phyloP scores from a whole-genome alignment of 306 rosid species.

The Astragalus membranaceus region DNA sequence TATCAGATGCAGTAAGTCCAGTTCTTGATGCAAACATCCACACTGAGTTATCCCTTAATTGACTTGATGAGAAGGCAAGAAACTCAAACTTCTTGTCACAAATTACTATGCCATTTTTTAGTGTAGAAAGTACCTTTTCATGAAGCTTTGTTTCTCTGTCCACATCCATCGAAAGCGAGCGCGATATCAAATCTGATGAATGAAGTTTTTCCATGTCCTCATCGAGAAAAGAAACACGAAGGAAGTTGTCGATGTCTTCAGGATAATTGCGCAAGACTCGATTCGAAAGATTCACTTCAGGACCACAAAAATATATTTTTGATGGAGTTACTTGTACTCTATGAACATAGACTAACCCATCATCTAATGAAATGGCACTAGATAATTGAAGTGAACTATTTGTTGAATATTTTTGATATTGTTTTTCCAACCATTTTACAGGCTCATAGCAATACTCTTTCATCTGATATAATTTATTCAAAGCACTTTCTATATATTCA shows the following conservation, averaged over 20 bases:
- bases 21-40: slow-evolving; percentile 84
- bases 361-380: slow-evolving; percentile 36
- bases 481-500: slow-evolving; percentile 45
- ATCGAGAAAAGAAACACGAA: slow-evolving; percentile 72
- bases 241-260: slow-evolving; percentile 45
- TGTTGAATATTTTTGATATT: slow-evolving; percentile 49
- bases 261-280: slow-evolving; percentile 56
- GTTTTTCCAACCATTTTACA: slow-evolving; percentile 45
- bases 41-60: slow-evolving; percentile 57
- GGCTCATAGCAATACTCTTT: slow-evolving; percentile 67
- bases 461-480: slow-evolving; percentile 39
- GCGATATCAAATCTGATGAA: slow-evolving; percentile 53
- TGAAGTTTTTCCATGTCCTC: slow-evolving; percentile 60
- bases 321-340: slow-evolving; percentile 72
- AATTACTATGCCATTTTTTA: slow-evolving; percentile 52
- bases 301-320: slow-evolving; percentile 57
- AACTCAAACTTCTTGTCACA: slow-evolving; percentile 72
- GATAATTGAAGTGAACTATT: slow-evolving; percentile 11
- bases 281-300: slow-evolving; percentile 77
- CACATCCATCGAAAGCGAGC: background rate
- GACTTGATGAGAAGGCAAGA: slow-evolving; percentile 87
- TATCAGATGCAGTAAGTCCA: slow-evolving; percentile 36
- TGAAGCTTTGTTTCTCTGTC: slow-evolving; percentile 50
- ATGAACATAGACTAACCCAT: slow-evolving; percentile 61
- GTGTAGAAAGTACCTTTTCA: slow-evolving; percentile 47